Evolutionary conservation across 768 basidiomycete genomes (phyloP).

Genomic region (Hypholoma sublateritium): DNA sequence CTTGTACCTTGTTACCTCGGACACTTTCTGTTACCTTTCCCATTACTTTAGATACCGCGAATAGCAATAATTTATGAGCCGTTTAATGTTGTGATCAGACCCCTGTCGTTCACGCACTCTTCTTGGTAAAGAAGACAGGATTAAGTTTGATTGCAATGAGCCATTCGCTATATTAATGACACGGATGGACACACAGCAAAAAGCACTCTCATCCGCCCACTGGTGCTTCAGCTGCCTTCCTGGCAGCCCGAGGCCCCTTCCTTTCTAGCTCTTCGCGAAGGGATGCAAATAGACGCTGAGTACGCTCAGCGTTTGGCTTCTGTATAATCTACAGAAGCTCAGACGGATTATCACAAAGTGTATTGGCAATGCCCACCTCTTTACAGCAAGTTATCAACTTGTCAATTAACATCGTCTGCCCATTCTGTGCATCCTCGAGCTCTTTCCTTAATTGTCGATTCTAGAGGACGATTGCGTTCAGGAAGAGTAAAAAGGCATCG

Average conservation of each 20-base stretch:
- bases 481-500: slow-evolving; percentile 8
- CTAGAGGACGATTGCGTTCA: slow-evolving; percentile 33
- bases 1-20: slow-evolving; percentile 10
- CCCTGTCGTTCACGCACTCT: not conserved
- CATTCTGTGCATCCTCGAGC: slow-evolving; percentile 76
- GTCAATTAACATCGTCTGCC: slow-evolving; percentile 79
- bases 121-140: not conserved
- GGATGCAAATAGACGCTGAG: slow-evolving; percentile 77
- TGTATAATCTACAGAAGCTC: slow-evolving; percentile 27
- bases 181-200: slow-evolving; percentile 2
- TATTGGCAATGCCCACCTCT: slow-evolving; percentile 58
- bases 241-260: slow-evolving; percentile 47
- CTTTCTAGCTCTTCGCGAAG: slow-evolving; percentile 84
- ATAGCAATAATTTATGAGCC: slow-evolving; percentile 12
- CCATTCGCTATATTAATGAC: slow-evolving; percentile 7
- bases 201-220: slow-evolving; percentile 22
- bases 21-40: slow-evolving; percentile 8
- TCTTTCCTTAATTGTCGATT: slow-evolving; percentile 70
- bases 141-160: slow-evolving; percentile 3
- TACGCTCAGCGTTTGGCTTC: slow-evolving; percentile 82
- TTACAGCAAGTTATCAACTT: slow-evolving; percentile 84
- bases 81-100: not conserved
- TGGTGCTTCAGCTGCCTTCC: slow-evolving; percentile 43
- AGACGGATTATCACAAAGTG: not conserved
- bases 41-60: slow-evolving; percentile 1